phyloP scores from a whole-genome alignment of 2,329 filamentous ascomycete genomes.

The Cladophialophora psammophila region DNA sequence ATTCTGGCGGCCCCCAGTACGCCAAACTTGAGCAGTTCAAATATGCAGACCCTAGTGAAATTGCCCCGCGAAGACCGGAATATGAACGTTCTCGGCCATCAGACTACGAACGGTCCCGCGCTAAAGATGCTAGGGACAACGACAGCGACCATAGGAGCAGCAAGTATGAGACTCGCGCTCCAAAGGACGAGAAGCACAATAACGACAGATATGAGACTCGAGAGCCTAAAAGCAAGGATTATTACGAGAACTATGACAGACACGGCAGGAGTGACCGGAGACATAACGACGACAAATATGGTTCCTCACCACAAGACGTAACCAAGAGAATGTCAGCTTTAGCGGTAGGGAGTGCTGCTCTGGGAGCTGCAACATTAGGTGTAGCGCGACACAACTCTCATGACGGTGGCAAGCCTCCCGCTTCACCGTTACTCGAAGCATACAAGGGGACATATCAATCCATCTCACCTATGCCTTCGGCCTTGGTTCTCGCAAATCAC shows the following conservation, averaged over 20 bases:
- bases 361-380: constrained; percentile 50
- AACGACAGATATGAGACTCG: constrained; percentile 31
- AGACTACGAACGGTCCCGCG: constrained; percentile 23
- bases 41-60: constrained; percentile 37
- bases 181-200: constrained; percentile 21
- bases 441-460: constrained; percentile 95
- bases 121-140: constrained; percentile 31
- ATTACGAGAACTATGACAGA: constrained; percentile 27
- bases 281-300: constrained; percentile 31
- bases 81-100: constrained; percentile 31
- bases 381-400: constrained; percentile 44
- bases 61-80: constrained; percentile 25
- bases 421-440: constrained; percentile 86
- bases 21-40: constrained; percentile 47
- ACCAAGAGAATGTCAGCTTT: constrained; percentile 41
- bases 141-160: constrained; percentile 31
- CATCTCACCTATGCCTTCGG: constrained; percentile 92
- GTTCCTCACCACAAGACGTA: constrained; percentile 31
- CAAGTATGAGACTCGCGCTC: constrained; percentile 18
- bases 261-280: constrained; percentile 6
- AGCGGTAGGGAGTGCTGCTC: constrained; percentile 44
- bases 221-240: constrained; percentile 35
- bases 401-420: constrained; percentile 64
- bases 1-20: constrained; percentile 38
- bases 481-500: constrained; percentile 67